Evolutionary conservation across 2,329 filamentous ascomycete genomes (phyloP).

Genomic region (Hypocreales sp.): DNA sequence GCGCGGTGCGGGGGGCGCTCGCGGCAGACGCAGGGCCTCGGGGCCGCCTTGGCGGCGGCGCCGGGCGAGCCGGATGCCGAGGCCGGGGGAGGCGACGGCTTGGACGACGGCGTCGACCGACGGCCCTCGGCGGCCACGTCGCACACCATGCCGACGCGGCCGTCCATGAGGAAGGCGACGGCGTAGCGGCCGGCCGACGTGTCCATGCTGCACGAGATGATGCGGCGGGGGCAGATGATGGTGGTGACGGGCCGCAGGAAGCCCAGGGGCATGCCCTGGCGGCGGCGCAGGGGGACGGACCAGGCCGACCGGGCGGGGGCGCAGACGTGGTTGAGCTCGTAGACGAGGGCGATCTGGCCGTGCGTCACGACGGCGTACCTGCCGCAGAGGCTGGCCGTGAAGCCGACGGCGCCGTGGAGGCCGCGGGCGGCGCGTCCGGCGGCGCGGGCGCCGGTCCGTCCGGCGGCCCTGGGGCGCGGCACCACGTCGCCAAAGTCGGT

Average conservation of each 20-base stretch:
- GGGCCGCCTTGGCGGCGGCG: background rate
- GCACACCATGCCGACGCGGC: conserved; percentile 44
- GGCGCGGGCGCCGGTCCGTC: too few species aligned
- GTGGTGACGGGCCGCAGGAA: conserved; percentile 29
- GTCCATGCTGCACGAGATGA: conserved; percentile 48
- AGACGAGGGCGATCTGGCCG: conserved; percentile 39
- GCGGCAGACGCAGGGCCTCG: conserved; percentile 9
- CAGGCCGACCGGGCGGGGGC: conserved; percentile 7
- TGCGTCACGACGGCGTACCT: conserved; percentile 40
- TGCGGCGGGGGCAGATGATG: conserved; percentile 38
- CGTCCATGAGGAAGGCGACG: conserved; percentile 42
- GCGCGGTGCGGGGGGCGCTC: conserved; percentile 6
- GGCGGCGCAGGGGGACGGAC: conserved; percentile 10
- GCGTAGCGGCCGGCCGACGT: conserved; percentile 37
- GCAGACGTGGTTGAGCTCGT: conserved; percentile 25
- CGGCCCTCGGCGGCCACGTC: conserved; percentile 24
- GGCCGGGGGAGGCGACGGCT: conserved; percentile 2
- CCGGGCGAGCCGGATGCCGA: conserved; percentile 4
- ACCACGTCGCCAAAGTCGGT: conserved; percentile 21
- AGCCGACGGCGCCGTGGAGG: conserved; percentile 15
- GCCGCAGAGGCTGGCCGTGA: conserved; percentile 41
- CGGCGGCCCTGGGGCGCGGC: conserved; percentile 6
- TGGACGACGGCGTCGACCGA: conserved; percentile 3
- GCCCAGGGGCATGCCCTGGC: conserved; percentile 9
- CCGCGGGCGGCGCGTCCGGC: too few species aligned